Evolutionary conservation across 352 stramenopile genomes (phyloP), one percentile per base, ranked within the genome.

Genomic region (Pythium scleroteichum): DNA sequence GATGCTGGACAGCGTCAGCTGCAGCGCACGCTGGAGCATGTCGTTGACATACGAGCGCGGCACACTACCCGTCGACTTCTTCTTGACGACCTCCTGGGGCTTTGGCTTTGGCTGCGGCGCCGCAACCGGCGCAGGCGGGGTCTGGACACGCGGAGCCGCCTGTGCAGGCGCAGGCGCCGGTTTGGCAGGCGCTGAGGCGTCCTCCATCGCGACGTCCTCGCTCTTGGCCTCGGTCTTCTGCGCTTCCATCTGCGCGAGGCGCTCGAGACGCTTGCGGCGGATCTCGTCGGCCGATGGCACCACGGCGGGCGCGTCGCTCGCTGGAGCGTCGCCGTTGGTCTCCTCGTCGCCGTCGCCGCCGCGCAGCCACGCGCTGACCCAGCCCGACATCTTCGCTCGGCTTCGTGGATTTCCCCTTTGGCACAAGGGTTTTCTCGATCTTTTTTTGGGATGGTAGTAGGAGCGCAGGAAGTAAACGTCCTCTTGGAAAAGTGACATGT

Each of bases 21-120:
- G 79, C 48, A 91, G 66, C 6, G 82, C 68, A 19, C 84, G 82
- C 66, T 91, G 76, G 23, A 91, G 65, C 72, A 91, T 81, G 54
- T 94, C 81, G 64, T 91, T 92, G 32, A 88, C 61, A 64, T 88
- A 88, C 56, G 69, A 61, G n/a, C 76, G 73, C 7, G 73, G 71
- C 0, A 59, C 39, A 24, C 32, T 59, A 3, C 23, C 23, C 41
- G 49, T 75, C 68, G 48, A 69, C 55, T 59, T 72, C 72, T 60
- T 81, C 40, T 82, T 75, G 27, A 38, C 35, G 20, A 58, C 46
- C 19, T 38, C 33, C 9, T 52, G 19, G 6, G 47, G 52, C 19
- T 16, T 20, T 16, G 47, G 52, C 26, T 33, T 41, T 7, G 59
- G 50, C 19, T 53, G 40, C 23, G 65, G n/a, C 10, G 51, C 14